Percentiles rank a stretch among this genome's conserved stretches.
Evolutionary conservation across 2,329 filamentous ascomycete species (phyloP).

Genomic region (Phialophora expanda): DNA sequence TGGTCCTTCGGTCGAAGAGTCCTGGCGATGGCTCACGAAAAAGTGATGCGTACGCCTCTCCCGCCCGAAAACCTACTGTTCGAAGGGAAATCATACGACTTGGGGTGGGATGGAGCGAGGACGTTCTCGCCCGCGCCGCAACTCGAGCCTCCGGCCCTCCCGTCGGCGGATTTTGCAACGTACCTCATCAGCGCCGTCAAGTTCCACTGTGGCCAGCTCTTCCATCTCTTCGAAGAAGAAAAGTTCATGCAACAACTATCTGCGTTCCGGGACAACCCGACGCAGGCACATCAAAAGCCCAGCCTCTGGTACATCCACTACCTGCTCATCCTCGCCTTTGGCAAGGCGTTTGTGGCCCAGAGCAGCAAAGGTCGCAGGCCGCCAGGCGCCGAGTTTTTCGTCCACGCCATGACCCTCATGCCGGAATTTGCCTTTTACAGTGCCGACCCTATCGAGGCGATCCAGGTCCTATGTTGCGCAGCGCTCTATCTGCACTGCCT

Average conservation of each 20-base stretch:
- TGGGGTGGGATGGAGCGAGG: slow-evolving; percentile 57
- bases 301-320: slow-evolving; percentile 61
- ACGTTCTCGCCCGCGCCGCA: slow-evolving; percentile 35
- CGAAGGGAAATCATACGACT: slow-evolving; percentile 58
- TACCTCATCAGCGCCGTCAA: slow-evolving; percentile 63
- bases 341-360: slow-evolving; percentile 58
- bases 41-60: slow-evolving; percentile 51
- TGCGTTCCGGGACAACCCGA: slow-evolving; percentile 49
- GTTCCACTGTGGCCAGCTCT: slow-evolving; percentile 61
- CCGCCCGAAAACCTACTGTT: slow-evolving; percentile 56
- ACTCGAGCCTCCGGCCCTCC: slow-evolving; percentile 50
- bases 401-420: slow-evolving; percentile 52
- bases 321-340: slow-evolving; percentile 60
- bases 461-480: slow-evolving; percentile 59
- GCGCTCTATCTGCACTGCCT: slow-evolving; percentile 60
- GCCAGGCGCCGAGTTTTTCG: slow-evolving; percentile 56
- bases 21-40: slow-evolving; percentile 56
- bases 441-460: slow-evolving; percentile 53
- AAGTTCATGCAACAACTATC: slow-evolving; percentile 55
- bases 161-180: slow-evolving; percentile 56
- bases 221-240: slow-evolving; percentile 61
- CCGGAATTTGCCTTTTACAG: slow-evolving; percentile 51
- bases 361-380: slow-evolving; percentile 48
- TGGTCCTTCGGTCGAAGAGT: slow-evolving; percentile 61
- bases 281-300: slow-evolving; percentile 37